Base-by-base conservation (phyloP, 1,139 yeast genomes). In the Zygoascus sp. region DNA sequence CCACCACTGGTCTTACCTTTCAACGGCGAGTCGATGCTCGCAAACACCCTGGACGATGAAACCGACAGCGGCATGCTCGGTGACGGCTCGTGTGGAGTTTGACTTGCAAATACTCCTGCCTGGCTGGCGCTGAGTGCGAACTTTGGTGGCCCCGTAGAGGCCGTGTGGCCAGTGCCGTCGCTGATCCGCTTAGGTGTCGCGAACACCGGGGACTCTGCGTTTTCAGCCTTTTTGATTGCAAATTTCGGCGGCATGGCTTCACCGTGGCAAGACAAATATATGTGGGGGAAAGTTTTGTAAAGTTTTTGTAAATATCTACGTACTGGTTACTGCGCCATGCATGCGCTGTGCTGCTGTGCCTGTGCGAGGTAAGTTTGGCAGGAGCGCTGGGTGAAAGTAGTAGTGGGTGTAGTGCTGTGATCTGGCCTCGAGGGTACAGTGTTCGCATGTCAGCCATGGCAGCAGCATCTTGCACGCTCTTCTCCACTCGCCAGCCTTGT, bases 21-120 rank as follows among this genome's bases (percentile, higher is more conserved):
- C 28, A 32, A 20, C 3, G 39, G 39, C 6, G 39, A 35, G 5
- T 35, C 39, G 8, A 35, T 11, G 27, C 39, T 35, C 11, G 39
- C 39, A 10, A 35, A 11, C 6, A 35, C 25, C 16, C 39, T 25
- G 13, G 39, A 20, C 7, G 39, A 20, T 9, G 39, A 20, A 5
- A 20, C 27, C 2, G 39, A 20, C 27, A 35, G 20, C 9, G 39
- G 39, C 15, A 21, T 21, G 7, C 15, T 30, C 17, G 34, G 17
- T 15, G 34, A 30, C 2, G 34, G 34, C 15, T 30, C 34, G 13
- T 30, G 28, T 10, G n/a, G 11, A 13, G 5, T 30, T 16, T 30
- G 34, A 30, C 34, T 30, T 2, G 34, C 34, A n/a, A 30, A 30
- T 13, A 30, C 34, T 4, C 34, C 34, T 3, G 34, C 17, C 13